Conservation (phyloP, 2,329 filamentous ascomycete species). For the Claviceps quebecensis region DNA sequence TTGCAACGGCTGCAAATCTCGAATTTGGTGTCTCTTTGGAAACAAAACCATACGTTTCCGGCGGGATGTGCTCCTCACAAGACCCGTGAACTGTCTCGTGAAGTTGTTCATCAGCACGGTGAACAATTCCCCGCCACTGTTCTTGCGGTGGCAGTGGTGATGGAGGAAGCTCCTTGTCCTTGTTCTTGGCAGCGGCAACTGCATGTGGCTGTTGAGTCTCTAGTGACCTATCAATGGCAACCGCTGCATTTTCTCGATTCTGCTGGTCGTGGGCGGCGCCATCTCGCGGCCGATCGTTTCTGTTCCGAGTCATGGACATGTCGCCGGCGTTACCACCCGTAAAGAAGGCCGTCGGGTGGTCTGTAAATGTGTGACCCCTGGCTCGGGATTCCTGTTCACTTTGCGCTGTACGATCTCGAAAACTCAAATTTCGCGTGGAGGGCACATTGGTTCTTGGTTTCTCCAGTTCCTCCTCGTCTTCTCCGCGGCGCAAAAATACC, state of each 20-base stretch:
- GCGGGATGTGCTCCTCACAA: constrained; percentile 16
- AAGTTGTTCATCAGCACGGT: constrained; percentile 18
- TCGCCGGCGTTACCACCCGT: constrained; percentile 17
- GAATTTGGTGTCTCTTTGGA: background rate
- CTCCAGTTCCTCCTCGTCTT: constrained; percentile 9
- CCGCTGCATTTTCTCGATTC: constrained; percentile 29
- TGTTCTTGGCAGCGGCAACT: constrained; percentile 12
- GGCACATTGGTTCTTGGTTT: constrained; percentile 23
- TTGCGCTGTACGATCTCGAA: constrained; percentile 41
- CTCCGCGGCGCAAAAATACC: constrained; percentile 8
- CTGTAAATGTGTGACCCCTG: constrained; percentile 13
- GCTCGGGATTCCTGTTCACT: constrained; percentile 25
- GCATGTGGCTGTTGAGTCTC: constrained; percentile 3
- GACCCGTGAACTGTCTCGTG: constrained; percentile 14
- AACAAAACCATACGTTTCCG: constrained; percentile 10
- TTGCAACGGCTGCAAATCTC: constrained; percentile 8
- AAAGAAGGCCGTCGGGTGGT: constrained; percentile 6
- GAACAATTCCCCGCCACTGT: constrained; percentile 10
- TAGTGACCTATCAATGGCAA: constrained; percentile 3
- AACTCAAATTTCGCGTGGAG: constrained; percentile 40
- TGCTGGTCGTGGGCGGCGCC: constrained; percentile 39
- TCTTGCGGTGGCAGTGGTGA: constrained; percentile 9
- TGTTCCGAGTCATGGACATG: constrained; percentile 29
- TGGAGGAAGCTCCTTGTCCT: constrained; percentile 21
- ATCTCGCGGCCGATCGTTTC: constrained; percentile 46